A percentile compares a stretch with the other conserved stretches of the same genome.
phyloP scores from a whole-genome alignment of 306 rosid genomes.

The Vigna trinervia region DNA sequence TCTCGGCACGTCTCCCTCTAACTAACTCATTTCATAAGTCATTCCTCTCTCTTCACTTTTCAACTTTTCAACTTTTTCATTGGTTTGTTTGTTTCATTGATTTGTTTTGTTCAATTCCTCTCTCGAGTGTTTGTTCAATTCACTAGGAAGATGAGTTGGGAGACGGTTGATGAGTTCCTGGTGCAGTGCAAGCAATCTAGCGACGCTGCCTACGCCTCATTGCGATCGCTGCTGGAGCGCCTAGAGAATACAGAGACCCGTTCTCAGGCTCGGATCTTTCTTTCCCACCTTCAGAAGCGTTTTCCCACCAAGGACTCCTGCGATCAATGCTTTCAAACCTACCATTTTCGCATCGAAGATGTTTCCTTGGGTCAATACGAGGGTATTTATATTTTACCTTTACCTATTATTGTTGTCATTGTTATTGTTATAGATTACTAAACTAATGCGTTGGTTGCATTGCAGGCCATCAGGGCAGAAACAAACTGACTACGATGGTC shows the following conservation, averaged over 20 bases:
- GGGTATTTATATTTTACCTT: conserved; percentile 49
- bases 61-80: neutral
- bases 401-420: neutral
- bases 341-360: conserved; percentile 90
- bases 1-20: neutral
- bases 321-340: conserved; percentile 70
- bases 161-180: conserved; percentile 73
- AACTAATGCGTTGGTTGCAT: neutral
- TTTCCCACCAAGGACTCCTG: conserved; percentile 67
- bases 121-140: neutral
- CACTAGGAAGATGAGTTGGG: conserved; percentile 30
- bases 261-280: conserved; percentile 77
- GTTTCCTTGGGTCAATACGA: conserved; percentile 70
- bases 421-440: neutral
- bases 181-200: conserved; percentile 73
- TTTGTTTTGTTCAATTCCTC: neutral
- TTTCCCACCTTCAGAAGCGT: conserved; percentile 74
- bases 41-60: neutral
- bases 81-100: neutral
- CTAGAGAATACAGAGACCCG: conserved; percentile 83
- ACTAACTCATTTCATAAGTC: neutral
- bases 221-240: conserved; percentile 73
- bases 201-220: conserved; percentile 78
- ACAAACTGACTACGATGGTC: conserved; percentile 89
- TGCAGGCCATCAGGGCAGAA: conserved; percentile 83